These are phyloP conservation scores for Gaeumannomyces sp. DNA, from an alignment of 2,329 filamentous ascomycete genomes.

Conservation along the genomic window DNA sequence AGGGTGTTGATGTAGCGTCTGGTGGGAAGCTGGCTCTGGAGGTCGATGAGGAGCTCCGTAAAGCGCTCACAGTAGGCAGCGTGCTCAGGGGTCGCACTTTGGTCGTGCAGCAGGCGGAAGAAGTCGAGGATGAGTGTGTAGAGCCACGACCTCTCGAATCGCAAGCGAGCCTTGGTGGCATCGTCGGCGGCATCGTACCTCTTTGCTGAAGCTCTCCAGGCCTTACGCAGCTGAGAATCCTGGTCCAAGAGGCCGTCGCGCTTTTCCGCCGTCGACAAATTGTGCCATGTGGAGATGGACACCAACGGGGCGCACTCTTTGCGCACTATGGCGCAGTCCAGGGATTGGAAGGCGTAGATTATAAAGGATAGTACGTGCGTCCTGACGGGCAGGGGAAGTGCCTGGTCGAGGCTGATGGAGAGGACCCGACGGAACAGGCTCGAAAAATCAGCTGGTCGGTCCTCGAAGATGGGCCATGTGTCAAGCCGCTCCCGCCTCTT, in stretches of 20 bases:
- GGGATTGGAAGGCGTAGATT: constrained; percentile 85
- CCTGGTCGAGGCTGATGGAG: constrained; percentile 73
- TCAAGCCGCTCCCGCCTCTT: constrained; percentile 83
- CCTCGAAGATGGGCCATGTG: constrained; percentile 79
- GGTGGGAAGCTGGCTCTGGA: constrained; percentile 90
- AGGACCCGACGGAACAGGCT: constrained; percentile 82
- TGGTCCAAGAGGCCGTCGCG: constrained; percentile 69
- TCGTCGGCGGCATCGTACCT: constrained; percentile 85
- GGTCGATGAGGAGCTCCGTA: constrained; percentile 79
- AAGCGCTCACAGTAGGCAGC: constrained; percentile 88
- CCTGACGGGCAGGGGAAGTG: constrained; percentile 59
- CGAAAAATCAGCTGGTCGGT: constrained; percentile 76
- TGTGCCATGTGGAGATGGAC: constrained; percentile 93
- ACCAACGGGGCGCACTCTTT: constrained; percentile 96
- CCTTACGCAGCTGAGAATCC: constrained; percentile 70
- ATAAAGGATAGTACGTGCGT: constrained; percentile 85
- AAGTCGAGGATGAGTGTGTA: constrained; percentile 84
- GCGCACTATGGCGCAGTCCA: constrained; percentile 81
- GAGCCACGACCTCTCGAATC: constrained; percentile 91
- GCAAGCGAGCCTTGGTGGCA: constrained; percentile 66
- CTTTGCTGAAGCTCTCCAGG: constrained; percentile 83
- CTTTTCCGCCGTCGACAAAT: constrained; percentile 70
- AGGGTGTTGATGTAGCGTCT: constrained; percentile 88
- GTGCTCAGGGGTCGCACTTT: constrained; percentile 43
- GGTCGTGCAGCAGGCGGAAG: constrained; percentile 62